Base-by-base conservation (phyloP, 768 basidiomycete genomes). In the Hygrophoropsis aurantiaca region DNA sequence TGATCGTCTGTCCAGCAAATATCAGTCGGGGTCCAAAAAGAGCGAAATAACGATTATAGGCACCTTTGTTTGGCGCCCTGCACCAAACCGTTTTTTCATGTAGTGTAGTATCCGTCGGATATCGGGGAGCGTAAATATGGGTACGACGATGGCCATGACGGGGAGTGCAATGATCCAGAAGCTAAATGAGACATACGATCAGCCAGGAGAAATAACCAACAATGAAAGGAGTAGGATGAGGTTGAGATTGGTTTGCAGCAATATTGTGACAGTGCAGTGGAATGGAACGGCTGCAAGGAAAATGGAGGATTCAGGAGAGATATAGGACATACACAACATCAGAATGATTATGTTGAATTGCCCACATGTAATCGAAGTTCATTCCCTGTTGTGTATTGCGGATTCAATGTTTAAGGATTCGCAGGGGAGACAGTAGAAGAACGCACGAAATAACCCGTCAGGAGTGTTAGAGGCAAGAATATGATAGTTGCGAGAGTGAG, bases 371-470 rank as follows among this genome's bases (percentile, higher is more conserved):
- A 0, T 59, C 43, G 52, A 85, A 84, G 67, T 86, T 85, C 84
- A 85, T 85, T 39, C 82, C 81, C 82, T 85, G 52, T 9, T 11
- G 34, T 19, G 30, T n/a, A n/a, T 7, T 7, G 27, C 27, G 27
- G 27, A 30, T 30, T 30, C 27, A 30, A 27, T n/a, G 16, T n/a
- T 21, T 40, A 46, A 59, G 59, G 42, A 53, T 72, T 64, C 18
- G 33, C 21, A 20, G 18, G 20, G 23, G 19, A 37, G 49, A 19
- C 16, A 16, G 13, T 27, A 36, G 23, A 32, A 18, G 10, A 26
- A 74, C 81, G 49, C 55, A 83, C 85, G 55, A 87, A 86, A 64
- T 84, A 87, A 40, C 84, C 83, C 16, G 84, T 86, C 16, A 87
- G 72, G 8, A 86, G 68, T 3, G 85, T 85, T 46, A 88, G 65